A percentile compares a stretch with the other conserved stretches of the same genome.
phyloP scores from a whole-genome alignment of 768 basidiomycete species.

The Auriculariales sp. region DNA sequence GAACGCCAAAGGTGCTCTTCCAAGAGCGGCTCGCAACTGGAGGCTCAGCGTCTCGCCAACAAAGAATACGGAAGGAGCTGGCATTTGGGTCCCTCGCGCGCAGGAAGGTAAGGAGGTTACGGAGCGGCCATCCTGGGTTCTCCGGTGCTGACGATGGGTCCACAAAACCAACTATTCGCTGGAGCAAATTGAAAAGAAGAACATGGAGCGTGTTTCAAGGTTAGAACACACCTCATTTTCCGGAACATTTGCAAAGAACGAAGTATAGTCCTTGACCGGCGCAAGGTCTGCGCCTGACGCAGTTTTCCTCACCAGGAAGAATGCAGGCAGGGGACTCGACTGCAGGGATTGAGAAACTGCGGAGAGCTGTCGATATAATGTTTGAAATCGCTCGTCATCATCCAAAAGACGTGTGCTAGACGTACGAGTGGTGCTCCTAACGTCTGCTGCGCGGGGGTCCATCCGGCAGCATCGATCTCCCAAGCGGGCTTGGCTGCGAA shows the following conservation, averaged over 20 bases:
- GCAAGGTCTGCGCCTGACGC: constrained; percentile 27
- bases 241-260: constrained; percentile 38
- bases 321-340: too few relatives aligned
- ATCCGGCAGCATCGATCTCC: constrained; percentile 57
- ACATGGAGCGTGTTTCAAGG: constrained; percentile 4
- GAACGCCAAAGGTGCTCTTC: constrained; percentile 49
- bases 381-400: not conserved
- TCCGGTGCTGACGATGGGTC: constrained; percentile 71
- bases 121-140: constrained; percentile 84
- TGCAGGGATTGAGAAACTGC: too few relatives aligned
- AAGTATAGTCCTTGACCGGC: constrained; percentile 34
- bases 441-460: constrained; percentile 33
- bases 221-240: constrained; percentile 24
- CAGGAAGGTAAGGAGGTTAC: constrained; percentile 81
- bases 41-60: constrained; percentile 61
- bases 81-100: constrained; percentile 35
- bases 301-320: constrained; percentile 35
- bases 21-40: constrained; percentile 22
- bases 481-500: constrained; percentile 81
- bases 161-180: constrained; percentile 49
- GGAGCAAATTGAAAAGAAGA: not conserved
- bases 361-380: not conserved
- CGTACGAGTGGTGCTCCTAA: constrained; percentile 30
- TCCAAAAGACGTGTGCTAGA: constrained; percentile 2
- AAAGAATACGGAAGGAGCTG: constrained; percentile 44